Evolutionary conservation across 805 yeast species (phyloP).

Genomic region (Yarrowia sp.): DNA sequence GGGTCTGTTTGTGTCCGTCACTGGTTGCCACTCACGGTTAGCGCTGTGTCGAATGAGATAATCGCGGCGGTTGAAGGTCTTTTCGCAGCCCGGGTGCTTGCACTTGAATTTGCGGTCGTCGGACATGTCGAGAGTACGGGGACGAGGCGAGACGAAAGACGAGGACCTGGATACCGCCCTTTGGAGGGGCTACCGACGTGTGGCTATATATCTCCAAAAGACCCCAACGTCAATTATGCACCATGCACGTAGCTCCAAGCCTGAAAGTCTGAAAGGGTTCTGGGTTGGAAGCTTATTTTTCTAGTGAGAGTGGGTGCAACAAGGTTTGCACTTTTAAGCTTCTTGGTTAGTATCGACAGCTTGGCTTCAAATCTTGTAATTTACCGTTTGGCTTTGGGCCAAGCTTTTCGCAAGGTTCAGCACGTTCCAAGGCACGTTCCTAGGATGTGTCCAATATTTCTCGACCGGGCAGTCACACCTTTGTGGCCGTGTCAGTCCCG

Average conservation of each 20-base stretch:
- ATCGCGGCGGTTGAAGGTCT: conserved; percentile 37
- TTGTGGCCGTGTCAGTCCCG: too few relatives aligned
- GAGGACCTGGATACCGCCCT: not conserved
- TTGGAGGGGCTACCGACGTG: not conserved
- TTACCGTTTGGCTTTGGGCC: conserved; percentile 2
- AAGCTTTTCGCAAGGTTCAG: not conserved
- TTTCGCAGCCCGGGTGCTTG: conserved; percentile 38
- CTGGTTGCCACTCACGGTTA: conserved; percentile 27
- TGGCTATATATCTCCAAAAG: conserved; percentile 19
- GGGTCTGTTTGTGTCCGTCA: too few relatives aligned
- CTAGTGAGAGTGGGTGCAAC: not conserved
- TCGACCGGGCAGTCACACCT: too few relatives aligned
- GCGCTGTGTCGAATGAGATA: conserved; percentile 37
- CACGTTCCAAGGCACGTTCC: too few relatives aligned
- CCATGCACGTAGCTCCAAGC: conserved; percentile 21
- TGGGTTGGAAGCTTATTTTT: not conserved
- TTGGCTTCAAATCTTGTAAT: not conserved
- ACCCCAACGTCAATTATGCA: conserved; percentile 17
- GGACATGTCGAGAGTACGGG: conserved; percentile 3
- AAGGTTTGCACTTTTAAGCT: not conserved
- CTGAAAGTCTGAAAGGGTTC: conserved; percentile 11
- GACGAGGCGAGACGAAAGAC: not conserved
- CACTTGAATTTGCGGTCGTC: conserved; percentile 34
- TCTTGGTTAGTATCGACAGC: not conserved
- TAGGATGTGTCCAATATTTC: too few relatives aligned